Evolutionary conservation across 1,284 basidiomycete genomes (phyloP), one percentile per base, ranked within the genome.

Genomic region (Rhizopogon parksii): DNA sequence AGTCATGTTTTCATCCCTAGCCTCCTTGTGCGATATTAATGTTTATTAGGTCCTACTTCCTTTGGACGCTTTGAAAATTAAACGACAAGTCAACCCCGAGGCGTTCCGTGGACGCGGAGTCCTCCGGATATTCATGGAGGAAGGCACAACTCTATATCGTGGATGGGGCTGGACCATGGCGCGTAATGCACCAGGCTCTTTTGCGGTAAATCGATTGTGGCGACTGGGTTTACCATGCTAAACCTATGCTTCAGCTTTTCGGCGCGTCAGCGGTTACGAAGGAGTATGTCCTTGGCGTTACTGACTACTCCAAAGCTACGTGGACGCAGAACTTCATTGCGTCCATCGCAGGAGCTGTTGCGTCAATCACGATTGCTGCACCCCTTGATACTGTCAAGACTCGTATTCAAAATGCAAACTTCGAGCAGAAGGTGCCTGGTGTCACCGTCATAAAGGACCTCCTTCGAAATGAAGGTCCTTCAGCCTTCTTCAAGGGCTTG

Each of bases 91-190:
- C 56, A 96, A 96, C 72, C 94, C 93, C 3, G 93, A 95, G 62
- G 92, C 94, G 1, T 92, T 96, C 80, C 87, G 90, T 49, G 91
- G 91, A 40, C 88, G 95, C 36, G 94, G 95, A 36, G 80, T 96
- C 60, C 58, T 96, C 52, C 85, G 88, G 50, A 94, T 99, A 59
- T 82, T 99, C 67, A 73, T 85, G 59, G 95, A 99, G 60, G 96
- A 99, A 67, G 93, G 95, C 53, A 85, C 81, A 9, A 81, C 87
- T 2, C 80, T 99, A 36, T 99, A 99, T 73, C 85, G 94, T 58
- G 95, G 95, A 36, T 97, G 94, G 91, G 95, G 95, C 50, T 98
- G 95, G 95, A 99, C 95, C 35, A 91, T 97, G 76, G 95, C 94
- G 1, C 83, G 95, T 52, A 99, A 99, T 66, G 95, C 95, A 1